A percentile compares a stretch with the other conserved stretches of the same genome.
These are phyloP conservation scores for Boletus tomentosulus DNA, from an alignment of 768 basidiomycete genomes.

Conservation along the genomic window DNA sequence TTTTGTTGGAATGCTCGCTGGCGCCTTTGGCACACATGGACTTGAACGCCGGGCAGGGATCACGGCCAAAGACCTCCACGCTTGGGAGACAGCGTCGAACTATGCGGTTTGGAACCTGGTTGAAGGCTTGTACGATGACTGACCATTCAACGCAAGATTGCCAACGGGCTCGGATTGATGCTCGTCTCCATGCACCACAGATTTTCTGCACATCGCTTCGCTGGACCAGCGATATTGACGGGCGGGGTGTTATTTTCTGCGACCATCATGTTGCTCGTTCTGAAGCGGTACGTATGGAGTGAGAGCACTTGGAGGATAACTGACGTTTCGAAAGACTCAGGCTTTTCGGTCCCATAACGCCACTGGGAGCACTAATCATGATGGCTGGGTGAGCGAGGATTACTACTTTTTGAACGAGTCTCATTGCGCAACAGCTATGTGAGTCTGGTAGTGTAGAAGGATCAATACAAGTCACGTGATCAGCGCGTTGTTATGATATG, in stretches of 20 bases:
- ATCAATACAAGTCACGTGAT: slow-evolving; percentile 35
- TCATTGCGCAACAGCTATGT: slow-evolving; percentile 41
- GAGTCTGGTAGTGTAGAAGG: slow-evolving; percentile 35
- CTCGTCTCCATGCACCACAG: slow-evolving; percentile 59
- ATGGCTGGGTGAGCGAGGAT: slow-evolving; percentile 56
- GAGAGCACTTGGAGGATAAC: background rate
- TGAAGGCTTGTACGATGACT: slow-evolving; percentile 5
- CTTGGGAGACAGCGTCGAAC: slow-evolving; percentile 59
- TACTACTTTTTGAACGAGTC: background rate
- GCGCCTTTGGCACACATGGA: slow-evolving; percentile 68
- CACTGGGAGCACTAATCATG: slow-evolving; percentile 59
- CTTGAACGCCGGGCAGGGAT: slow-evolving; percentile 46
- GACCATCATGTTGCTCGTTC: slow-evolving; percentile 52
- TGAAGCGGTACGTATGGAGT: slow-evolving; percentile 38
- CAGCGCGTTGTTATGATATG: slow-evolving; percentile 30
- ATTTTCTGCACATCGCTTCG: slow-evolving; percentile 56
- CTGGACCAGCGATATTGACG: slow-evolving; percentile 60
- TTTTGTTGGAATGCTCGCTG: slow-evolving; percentile 50
- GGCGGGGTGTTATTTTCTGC: slow-evolving; percentile 62
- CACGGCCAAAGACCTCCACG: slow-evolving; percentile 48
- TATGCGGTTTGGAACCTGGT: slow-evolving; percentile 50
- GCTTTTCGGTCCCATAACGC: slow-evolving; percentile 62
- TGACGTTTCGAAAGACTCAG: slow-evolving; percentile 34
- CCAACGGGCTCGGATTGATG: slow-evolving; percentile 65
- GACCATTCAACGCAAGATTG: slow-evolving; percentile 41